These are phyloP conservation scores for Globisporangium irregulare DNA, from an alignment of 352 stramenopile genomes.

Conservation along the genomic window DNA sequence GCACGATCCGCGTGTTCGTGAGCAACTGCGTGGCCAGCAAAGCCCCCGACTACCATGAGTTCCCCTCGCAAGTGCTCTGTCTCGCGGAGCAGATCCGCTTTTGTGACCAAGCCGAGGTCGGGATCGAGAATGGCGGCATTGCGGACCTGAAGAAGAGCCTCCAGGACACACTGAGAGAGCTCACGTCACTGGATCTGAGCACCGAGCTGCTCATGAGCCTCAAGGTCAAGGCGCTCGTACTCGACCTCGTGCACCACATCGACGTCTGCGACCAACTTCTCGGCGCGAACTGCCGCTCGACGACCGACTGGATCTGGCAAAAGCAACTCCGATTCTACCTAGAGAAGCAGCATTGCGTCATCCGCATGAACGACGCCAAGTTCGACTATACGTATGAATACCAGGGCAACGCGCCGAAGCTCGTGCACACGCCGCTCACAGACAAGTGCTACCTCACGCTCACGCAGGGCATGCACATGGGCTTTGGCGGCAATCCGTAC, in stretches of 20 bases:
- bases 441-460: slow-evolving; percentile 95
- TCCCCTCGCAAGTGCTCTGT: slow-evolving; percentile 90
- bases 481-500: slow-evolving; percentile 93
- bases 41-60: slow-evolving; percentile 85
- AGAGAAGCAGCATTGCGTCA: slow-evolving; percentile 51
- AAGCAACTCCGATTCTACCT: slow-evolving; percentile 94
- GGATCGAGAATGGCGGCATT: slow-evolving; percentile 75
- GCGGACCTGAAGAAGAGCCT: slow-evolving; percentile 63
- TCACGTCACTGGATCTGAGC: slow-evolving; percentile 85
- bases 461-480: slow-evolving; percentile 92
- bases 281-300: slow-evolving; percentile 49
- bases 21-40: slow-evolving; percentile 72
- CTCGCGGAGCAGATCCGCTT: slow-evolving; percentile 92
- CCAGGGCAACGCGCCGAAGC: slow-evolving; percentile 91
- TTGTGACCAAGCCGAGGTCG: slow-evolving; percentile 80
- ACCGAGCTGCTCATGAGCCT: slow-evolving; percentile 87
- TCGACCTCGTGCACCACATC: slow-evolving; percentile 95
- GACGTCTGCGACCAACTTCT: slow-evolving; percentile 92
- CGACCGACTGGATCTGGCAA: slow-evolving; percentile 88
- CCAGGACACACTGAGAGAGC: slow-evolving; percentile 64
- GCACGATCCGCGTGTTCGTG: slow-evolving; percentile 81
- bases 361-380: slow-evolving; percentile 75
- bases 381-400: slow-evolving; percentile 96
- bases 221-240: slow-evolving; percentile 93
- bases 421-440: slow-evolving; percentile 93